A percentile compares a stretch with the other conserved stretches of the same genome.
Evolutionary conservation across 257 asterid species (phyloP).

Genomic region (Solanum infundibuliforme): DNA sequence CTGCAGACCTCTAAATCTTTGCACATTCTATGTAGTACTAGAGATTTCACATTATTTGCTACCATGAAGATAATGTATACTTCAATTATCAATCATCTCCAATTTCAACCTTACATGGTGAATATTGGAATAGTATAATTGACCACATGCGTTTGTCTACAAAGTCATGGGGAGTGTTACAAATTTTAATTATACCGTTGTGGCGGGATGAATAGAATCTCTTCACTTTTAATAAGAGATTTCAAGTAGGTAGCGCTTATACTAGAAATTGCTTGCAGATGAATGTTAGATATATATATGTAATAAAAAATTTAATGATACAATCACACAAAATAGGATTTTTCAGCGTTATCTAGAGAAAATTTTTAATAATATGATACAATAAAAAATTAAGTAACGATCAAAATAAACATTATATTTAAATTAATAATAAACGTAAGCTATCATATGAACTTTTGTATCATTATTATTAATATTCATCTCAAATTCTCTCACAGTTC

Average conservation of each 20-base stretch:
- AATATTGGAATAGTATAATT: neutral
- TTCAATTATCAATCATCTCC: neutral
- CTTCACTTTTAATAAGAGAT: too few species aligned
- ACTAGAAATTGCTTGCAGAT: too few species aligned
- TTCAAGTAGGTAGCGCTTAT: too few species aligned
- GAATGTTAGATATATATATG: too few species aligned
- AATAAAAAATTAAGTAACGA: too few species aligned
- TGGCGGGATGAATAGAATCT: too few species aligned
- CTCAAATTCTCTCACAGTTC: neutral
- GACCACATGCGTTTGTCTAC: neutral
- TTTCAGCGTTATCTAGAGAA: too few species aligned
- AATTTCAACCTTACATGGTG: neutral
- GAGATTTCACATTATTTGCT: neutral
- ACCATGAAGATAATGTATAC: neutral
- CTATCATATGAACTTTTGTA: neutral
- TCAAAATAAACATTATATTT: too few species aligned
- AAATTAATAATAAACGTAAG: neutral
- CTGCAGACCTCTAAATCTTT: neutral
- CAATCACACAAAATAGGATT: too few species aligned
- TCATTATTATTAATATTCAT: neutral
- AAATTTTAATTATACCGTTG: neutral
- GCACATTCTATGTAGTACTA: neutral
- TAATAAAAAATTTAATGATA: too few species aligned
- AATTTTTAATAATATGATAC: too few species aligned
- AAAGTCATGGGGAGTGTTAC: neutral